A percentile compares a stretch with the other conserved stretches of the same genome.
phyloP scores from a whole-genome alignment of 306 rosid genomes.

The Castanopsis chinensis region DNA sequence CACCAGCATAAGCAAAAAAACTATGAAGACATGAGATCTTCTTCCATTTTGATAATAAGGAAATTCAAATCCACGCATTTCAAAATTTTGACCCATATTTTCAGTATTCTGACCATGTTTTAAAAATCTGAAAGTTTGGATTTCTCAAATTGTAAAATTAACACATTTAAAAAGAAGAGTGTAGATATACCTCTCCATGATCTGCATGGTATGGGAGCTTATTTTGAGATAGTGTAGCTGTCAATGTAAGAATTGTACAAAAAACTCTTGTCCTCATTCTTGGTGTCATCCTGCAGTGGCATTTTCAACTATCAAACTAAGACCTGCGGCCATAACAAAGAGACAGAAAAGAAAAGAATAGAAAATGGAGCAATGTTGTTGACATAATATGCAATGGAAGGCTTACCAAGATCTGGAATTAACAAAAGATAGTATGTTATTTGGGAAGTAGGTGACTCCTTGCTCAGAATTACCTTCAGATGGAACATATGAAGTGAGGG shows the following conservation, averaged over 20 bases:
- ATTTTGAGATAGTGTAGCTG: slow-evolving; percentile 69
- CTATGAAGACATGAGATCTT: not conserved
- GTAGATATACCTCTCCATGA: slow-evolving; percentile 48
- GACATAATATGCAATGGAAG: slow-evolving; percentile 23
- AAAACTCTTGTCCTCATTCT: slow-evolving; percentile 55
- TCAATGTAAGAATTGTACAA: slow-evolving; percentile 56
- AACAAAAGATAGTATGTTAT: slow-evolving; percentile 40
- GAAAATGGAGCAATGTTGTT: slow-evolving; percentile 4
- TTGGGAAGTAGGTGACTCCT: slow-evolving; percentile 56
- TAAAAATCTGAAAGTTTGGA: not conserved
- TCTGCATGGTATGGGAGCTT: slow-evolving; percentile 69
- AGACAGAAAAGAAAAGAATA: slow-evolving; percentile 5
- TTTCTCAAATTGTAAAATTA: not conserved
- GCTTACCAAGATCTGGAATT: slow-evolving; percentile 69
- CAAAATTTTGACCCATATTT: not conserved
- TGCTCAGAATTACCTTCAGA: slow-evolving; percentile 62
- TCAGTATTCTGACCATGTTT: not conserved
- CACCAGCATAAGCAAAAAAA: not conserved
- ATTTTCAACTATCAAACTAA: slow-evolving; percentile 21
- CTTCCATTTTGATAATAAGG: not conserved
- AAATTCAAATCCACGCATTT: not conserved
- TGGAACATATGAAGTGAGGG: slow-evolving; percentile 23
- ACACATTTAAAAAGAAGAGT: not conserved
- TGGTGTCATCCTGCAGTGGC: slow-evolving; percentile 64
- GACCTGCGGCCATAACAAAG: slow-evolving; percentile 6